These are phyloP conservation scores for Spathaspora passalidarum DNA, from an alignment of 805 yeast genomes.

Conservation along the genomic window DNA sequence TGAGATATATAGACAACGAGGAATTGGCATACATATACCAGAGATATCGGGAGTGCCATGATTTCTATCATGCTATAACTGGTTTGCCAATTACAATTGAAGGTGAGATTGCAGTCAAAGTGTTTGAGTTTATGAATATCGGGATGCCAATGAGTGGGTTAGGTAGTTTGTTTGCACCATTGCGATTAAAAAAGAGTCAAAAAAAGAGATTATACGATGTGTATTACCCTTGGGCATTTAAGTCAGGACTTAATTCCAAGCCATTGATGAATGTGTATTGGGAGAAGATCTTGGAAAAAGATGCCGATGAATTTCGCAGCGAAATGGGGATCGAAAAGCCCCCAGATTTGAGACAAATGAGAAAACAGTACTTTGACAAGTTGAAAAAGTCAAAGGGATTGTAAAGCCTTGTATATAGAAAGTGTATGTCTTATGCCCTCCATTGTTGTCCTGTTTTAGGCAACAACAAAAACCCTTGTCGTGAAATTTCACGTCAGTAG, in stretches of 20 bases:
- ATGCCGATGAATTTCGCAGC: conserved; percentile 66
- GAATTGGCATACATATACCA: conserved; percentile 91
- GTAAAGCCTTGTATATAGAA: background rate
- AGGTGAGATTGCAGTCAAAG: conserved; percentile 94
- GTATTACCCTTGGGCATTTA: conserved; percentile 86
- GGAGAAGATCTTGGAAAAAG: conserved; percentile 77
- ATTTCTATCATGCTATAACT: conserved; percentile 89
- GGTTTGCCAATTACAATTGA: conserved; percentile 89
- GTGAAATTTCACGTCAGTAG: background rate
- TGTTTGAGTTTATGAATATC: conserved; percentile 86
- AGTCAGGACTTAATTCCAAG: conserved; percentile 67
- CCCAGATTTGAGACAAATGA: conserved; percentile 63
- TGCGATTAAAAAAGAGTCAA: conserved; percentile 63
- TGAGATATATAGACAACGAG: conserved; percentile 81
- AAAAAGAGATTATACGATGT: conserved; percentile 60
- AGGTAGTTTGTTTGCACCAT: conserved; percentile 88
- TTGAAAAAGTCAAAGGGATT: conserved; percentile 20
- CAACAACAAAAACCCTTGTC: background rate
- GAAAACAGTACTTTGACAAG: conserved; percentile 41
- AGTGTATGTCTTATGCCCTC: background rate
- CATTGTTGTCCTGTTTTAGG: too few relatives aligned
- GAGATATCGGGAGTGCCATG: conserved; percentile 94
- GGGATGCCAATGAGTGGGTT: conserved; percentile 95
- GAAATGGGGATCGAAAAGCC: conserved; percentile 76
- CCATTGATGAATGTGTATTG: conserved; percentile 87